Evolutionary conservation across 345 rosid genomes (phyloP).

Genomic region (Citrus glauca): DNA sequence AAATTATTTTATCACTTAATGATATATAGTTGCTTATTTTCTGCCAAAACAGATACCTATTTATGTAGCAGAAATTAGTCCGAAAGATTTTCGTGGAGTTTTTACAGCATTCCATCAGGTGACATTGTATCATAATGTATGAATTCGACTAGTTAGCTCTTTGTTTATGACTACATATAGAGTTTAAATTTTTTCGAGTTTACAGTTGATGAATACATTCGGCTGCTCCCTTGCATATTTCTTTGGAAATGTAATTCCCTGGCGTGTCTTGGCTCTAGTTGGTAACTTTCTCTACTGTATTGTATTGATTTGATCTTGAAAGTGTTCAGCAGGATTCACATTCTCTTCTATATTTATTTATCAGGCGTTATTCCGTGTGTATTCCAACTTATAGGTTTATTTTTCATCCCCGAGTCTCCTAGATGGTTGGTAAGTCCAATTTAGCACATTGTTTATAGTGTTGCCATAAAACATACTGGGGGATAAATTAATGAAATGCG

Average conservation of each 20-base stretch:
- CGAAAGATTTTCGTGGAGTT: conserved; percentile 31
- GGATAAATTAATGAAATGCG: not conserved
- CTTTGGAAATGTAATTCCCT: conserved; percentile 27
- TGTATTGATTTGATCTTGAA: not conserved
- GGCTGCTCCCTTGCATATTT: conserved; percentile 26
- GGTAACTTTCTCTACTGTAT: conserved; percentile 8
- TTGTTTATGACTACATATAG: not conserved
- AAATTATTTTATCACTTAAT: not conserved
- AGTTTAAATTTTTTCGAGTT: not conserved
- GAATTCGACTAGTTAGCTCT: not conserved
- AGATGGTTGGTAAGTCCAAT: conserved; percentile 49
- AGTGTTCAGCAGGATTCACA: not conserved
- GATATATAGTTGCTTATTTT: not conserved
- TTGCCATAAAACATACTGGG: no score
- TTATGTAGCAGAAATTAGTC: conserved; percentile 46
- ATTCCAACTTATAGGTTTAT: conserved; percentile 26
- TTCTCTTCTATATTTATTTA: not conserved
- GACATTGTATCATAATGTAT: not conserved
- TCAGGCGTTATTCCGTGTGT: conserved; percentile 34
- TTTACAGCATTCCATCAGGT: conserved; percentile 30
- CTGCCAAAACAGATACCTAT: conserved; percentile 31
- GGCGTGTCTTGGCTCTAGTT: conserved; percentile 36
- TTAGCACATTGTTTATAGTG: no score
- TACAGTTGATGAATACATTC: conserved; percentile 25
- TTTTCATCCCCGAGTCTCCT: conserved; percentile 52